These are phyloP conservation scores for Ophiostoma ulmi DNA, from an alignment of 2,329 filamentous ascomycete genomes.

Conservation along the genomic window DNA sequence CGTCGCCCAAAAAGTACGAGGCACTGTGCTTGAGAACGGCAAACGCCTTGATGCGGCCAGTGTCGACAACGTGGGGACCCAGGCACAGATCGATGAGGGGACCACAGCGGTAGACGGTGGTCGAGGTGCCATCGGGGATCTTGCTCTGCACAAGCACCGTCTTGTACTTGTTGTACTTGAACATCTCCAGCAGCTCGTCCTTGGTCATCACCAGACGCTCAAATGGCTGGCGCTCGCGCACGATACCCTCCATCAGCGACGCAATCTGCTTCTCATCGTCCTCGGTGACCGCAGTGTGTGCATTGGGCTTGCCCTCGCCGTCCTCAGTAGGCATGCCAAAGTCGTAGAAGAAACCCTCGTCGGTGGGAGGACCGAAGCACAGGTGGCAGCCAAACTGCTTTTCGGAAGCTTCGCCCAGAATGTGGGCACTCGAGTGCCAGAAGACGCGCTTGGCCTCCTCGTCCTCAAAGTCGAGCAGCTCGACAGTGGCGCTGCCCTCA, in stretches of 20 bases:
- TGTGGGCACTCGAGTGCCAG: slow-evolving; percentile 95
- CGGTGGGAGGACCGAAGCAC: slow-evolving; percentile 87
- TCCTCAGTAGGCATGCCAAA: slow-evolving; percentile 73
- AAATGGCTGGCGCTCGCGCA: slow-evolving; percentile 96
- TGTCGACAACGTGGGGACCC: slow-evolving; percentile 91
- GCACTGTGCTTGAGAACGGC: slow-evolving; percentile 70
- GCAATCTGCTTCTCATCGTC: slow-evolving; percentile 82
- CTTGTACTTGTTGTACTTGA: slow-evolving; percentile 97
- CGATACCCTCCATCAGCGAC: slow-evolving; percentile 71
- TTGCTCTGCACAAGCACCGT: slow-evolving; percentile 94
- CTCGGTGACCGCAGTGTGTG: slow-evolving; percentile 56
- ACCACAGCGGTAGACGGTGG: slow-evolving; percentile 91
- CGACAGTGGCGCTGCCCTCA: slow-evolving; percentile 79
- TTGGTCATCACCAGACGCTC: slow-evolving; percentile 85
- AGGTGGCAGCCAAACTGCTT: slow-evolving; percentile 84
- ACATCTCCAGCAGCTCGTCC: slow-evolving; percentile 90
- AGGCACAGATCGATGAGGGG: slow-evolving; percentile 92
- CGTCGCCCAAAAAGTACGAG: slow-evolving; percentile 87
- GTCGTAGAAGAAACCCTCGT: slow-evolving; percentile 95
- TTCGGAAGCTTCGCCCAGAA: slow-evolving; percentile 92
- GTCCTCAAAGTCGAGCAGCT: slow-evolving; percentile 73
- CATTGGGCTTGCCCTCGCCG: slow-evolving; percentile 29
- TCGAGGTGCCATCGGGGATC: slow-evolving; percentile 80
- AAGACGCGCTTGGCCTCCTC: slow-evolving; percentile 84
- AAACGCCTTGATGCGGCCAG: slow-evolving; percentile 89